These are phyloP conservation scores for Spergularia marina DNA, from an alignment of 148 eudicot species.

Conservation along the genomic window DNA sequence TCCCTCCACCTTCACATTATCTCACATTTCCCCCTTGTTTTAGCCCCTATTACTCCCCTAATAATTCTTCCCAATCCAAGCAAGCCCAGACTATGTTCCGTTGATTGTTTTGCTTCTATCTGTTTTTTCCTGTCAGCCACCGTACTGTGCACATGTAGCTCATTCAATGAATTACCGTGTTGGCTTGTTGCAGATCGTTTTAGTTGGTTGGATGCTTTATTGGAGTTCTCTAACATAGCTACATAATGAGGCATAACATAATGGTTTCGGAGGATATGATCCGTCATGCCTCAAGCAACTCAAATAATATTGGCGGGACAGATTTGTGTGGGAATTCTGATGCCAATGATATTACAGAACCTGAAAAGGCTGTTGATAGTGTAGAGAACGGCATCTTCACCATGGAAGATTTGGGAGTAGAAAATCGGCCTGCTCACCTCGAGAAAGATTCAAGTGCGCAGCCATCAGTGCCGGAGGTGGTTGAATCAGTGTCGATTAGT, in stretches of 20 bases:
- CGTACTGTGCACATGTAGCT: not conserved
- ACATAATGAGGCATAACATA: slow-evolving; percentile 9
- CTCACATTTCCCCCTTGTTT: no score
- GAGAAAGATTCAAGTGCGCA: slow-evolving; percentile 1
- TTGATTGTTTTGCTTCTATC: not conserved
- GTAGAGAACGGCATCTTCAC: slow-evolving; percentile 24
- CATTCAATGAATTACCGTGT: not conserved
- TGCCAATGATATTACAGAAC: slow-evolving; percentile 17
- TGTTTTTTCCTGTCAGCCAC: not conserved
- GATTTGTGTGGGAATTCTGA: slow-evolving; percentile 6
- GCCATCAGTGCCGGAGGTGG: slow-evolving; percentile 9
- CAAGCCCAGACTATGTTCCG: no score
- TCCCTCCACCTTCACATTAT: no score
- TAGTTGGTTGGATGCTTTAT: not conserved
- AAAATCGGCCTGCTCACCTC: not conserved
- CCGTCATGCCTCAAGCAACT: slow-evolving; percentile 1
- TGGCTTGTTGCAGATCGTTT: not conserved
- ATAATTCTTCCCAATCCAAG: no score
- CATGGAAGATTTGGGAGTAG: slow-evolving; percentile 34
- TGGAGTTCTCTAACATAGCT: not conserved
- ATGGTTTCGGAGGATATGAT: slow-evolving; percentile 14
- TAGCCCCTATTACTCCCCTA: no score
- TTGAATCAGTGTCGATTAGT: slow-evolving; percentile 17
- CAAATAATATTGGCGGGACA: slow-evolving; percentile 8
- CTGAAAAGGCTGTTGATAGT: slow-evolving; percentile 6